These are phyloP conservation scores for Pythium dissimile DNA, from an alignment of 352 stramenopile genomes.

Conservation along the genomic window DNA sequence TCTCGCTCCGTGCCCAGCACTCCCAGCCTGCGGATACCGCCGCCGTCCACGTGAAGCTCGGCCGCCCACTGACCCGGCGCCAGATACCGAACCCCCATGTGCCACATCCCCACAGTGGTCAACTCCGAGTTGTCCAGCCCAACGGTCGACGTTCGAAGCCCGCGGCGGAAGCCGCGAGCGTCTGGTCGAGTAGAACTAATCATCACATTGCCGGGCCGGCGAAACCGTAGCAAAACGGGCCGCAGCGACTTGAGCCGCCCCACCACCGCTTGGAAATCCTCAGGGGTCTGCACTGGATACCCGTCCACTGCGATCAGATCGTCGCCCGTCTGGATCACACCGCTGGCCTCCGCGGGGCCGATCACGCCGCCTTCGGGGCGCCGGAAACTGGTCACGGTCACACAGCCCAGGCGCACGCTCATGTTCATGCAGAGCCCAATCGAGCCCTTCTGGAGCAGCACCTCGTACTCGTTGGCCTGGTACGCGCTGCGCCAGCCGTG, in stretches of 20 bases:
- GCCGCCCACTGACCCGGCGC: slow-evolving; percentile 72
- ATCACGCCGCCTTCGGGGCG: slow-evolving; percentile 70
- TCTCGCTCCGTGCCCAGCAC: slow-evolving; percentile 69
- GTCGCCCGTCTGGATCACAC: slow-evolving; percentile 73
- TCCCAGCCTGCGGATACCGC: slow-evolving; percentile 75
- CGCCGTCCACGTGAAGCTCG: slow-evolving; percentile 79
- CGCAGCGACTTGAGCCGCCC: slow-evolving; percentile 75
- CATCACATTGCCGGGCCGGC: slow-evolving; percentile 33
- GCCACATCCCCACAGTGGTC: slow-evolving; percentile 77
- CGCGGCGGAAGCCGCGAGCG: slow-evolving; percentile 50
- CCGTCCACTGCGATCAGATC: slow-evolving; percentile 83
- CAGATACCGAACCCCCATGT: slow-evolving; percentile 81
- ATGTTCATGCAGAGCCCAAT: slow-evolving; percentile 90
- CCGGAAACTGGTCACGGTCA: slow-evolving; percentile 82
- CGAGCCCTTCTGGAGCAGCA: slow-evolving; percentile 82
- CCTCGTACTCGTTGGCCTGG: slow-evolving; percentile 76
- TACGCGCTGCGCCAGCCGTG: slow-evolving; percentile 71
- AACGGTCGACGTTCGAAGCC: slow-evolving; percentile 54
- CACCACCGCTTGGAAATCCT: slow-evolving; percentile 83
- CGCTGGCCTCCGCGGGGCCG: slow-evolving; percentile 75
- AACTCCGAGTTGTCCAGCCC: slow-evolving; percentile 72
- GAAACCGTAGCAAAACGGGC: slow-evolving; percentile 80
- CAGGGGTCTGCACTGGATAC: slow-evolving; percentile 65
- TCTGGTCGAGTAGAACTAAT: slow-evolving; percentile 26
- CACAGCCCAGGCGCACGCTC: slow-evolving; percentile 76